These are phyloP conservation scores for Rosa lucieae DNA, from an alignment of 306 rosid species.

Conservation along the genomic window DNA sequence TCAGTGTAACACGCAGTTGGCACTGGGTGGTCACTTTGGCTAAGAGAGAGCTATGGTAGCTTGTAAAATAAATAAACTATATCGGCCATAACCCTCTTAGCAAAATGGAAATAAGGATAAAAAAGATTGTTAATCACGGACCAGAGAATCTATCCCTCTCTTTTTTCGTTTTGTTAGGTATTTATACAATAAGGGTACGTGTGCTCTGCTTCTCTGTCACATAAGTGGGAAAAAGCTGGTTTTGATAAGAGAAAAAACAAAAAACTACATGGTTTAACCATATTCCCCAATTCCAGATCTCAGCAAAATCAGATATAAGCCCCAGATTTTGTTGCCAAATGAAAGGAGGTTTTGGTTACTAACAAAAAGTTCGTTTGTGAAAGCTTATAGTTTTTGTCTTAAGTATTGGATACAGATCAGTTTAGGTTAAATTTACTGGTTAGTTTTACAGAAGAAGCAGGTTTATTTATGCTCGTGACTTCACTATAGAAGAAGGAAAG, in stretches of 20 bases:
- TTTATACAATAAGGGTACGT: background rate
- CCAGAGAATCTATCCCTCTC: slow-evolving; percentile 39
- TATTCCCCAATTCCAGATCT: background rate
- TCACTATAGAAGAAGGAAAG: background rate
- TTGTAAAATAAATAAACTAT: background rate
- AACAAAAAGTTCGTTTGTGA: background rate
- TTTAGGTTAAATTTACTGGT: background rate
- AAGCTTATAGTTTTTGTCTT: background rate
- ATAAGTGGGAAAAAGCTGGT: background rate
- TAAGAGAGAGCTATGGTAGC: background rate
- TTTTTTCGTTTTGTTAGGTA: background rate
- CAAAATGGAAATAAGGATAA: background rate
- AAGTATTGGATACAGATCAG: background rate
- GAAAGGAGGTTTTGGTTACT: background rate
- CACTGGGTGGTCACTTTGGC: slow-evolving; percentile 2
- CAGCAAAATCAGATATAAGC: background rate
- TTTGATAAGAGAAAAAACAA: background rate
- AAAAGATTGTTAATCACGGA: slow-evolving; percentile 51
- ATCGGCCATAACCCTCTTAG: slow-evolving; percentile 11
- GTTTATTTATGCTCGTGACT: background rate
- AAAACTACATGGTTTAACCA: background rate
- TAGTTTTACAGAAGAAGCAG: background rate
- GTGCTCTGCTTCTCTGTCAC: background rate
- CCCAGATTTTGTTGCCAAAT: slow-evolving; percentile 2
- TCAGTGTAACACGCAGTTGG: slow-evolving; percentile 46